These are phyloP conservation scores for Lasiodiplodia theobromae DNA, from an alignment of 2,329 filamentous ascomycete genomes.

Conservation along the genomic window DNA sequence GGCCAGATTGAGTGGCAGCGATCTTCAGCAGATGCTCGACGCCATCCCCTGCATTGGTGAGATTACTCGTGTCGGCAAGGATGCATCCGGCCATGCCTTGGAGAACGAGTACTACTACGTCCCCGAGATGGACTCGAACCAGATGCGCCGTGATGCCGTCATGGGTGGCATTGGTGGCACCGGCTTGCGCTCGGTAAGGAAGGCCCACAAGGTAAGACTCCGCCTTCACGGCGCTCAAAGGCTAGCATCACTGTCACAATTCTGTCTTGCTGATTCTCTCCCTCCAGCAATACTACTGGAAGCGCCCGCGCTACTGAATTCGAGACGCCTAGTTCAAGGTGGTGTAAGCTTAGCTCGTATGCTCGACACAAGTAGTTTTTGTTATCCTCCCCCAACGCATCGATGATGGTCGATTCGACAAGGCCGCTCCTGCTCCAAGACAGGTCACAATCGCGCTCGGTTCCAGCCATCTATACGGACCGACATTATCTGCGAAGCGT, in stretches of 20 bases:
- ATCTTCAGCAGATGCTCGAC: slow-evolving; percentile 76
- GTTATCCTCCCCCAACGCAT: not conserved
- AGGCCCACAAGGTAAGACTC: slow-evolving; percentile 91
- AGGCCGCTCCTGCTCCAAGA: not conserved
- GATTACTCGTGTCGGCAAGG: slow-evolving; percentile 89
- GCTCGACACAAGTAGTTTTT: not conserved
- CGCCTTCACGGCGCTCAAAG: not conserved
- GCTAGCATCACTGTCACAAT: slow-evolving; percentile 31
- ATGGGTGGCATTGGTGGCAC: slow-evolving; percentile 88
- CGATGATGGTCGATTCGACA: not conserved
- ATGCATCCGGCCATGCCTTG: slow-evolving; percentile 89
- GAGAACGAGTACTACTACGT: slow-evolving; percentile 99
- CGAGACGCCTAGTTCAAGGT: not conserved
- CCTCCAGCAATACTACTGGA: slow-evolving; percentile 74
- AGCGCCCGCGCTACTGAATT: slow-evolving; percentile 59
- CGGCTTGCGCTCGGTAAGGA: slow-evolving; percentile 85
- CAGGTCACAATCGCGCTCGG: not conserved
- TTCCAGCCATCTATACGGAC: not conserved
- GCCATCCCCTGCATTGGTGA: slow-evolving; percentile 81
- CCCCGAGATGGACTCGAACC: slow-evolving; percentile 83
- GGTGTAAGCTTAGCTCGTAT: not conserved
- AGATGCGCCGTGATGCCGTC: slow-evolving; percentile 79
- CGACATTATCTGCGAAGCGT: not conserved
- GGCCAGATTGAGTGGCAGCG: slow-evolving; percentile 43
- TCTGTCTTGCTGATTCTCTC: not conserved